Conservation (phyloP, 2,329 filamentous ascomycete species). For the Phaeophleospora eucalypticola region DNA sequence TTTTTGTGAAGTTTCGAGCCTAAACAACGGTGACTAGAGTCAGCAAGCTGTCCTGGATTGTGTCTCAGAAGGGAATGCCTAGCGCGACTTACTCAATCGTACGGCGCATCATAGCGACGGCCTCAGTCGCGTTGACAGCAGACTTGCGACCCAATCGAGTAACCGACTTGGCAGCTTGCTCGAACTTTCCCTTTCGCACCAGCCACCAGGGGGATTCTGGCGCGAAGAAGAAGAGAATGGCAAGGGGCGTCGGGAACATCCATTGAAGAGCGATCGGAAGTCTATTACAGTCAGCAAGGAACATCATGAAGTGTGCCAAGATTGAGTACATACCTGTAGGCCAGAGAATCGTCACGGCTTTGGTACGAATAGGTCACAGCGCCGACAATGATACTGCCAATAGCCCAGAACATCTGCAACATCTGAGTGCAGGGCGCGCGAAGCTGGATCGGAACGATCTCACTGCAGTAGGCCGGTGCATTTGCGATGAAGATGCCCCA, state of each 20-base stretch:
- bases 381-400: constrained; percentile 58
- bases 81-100: no score
- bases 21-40: no score
- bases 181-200: constrained; percentile 46
- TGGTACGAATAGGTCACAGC: constrained; percentile 55
- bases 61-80: no score
- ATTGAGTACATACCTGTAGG: constrained; percentile 42
- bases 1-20: constrained; percentile 49
- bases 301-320: no score
- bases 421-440: constrained; percentile 58
- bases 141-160: constrained; percentile 47
- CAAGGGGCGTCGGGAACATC: constrained; percentile 55
- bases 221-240: constrained; percentile 49
- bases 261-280: constrained; percentile 56
- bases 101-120: constrained; percentile 58
- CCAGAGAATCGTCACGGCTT: constrained; percentile 24
- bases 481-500: constrained; percentile 66
- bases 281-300: constrained; percentile 38
- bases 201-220: constrained; percentile 56
- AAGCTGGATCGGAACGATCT: constrained; percentile 58
- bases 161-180: constrained; percentile 45
- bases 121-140: constrained; percentile 39
- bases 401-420: constrained; percentile 64
- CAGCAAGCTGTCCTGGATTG: no score
- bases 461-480: constrained; percentile 58